Conservation (phyloP, 129 eudicot species). For the Mikania micrantha region DNA sequence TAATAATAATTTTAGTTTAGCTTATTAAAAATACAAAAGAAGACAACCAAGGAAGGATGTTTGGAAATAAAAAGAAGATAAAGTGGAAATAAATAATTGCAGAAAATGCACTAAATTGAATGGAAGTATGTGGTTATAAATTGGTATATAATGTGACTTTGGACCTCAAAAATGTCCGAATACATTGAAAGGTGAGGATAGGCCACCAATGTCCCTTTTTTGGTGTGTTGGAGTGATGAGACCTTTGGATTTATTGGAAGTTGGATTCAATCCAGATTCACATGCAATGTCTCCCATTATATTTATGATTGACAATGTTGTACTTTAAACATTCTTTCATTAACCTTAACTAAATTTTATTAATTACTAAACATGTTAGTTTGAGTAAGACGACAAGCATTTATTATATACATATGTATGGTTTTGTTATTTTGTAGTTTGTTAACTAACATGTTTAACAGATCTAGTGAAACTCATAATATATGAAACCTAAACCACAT, state of each 20-base stretch:
- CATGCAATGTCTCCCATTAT: conserved; percentile 30
- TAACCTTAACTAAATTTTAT: conserved; percentile 10
- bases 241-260: conserved; percentile 8
- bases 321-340: background rate
- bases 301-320: background rate
- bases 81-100: no score
- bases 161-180: conserved; percentile 1
- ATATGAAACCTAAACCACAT: background rate
- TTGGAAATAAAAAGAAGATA: no score
- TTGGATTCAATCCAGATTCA: conserved; percentile 17
- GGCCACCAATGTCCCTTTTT: background rate
- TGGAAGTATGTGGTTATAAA: background rate
- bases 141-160: background rate
- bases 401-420: no score
- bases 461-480: conserved; percentile 1
- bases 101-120: no score
- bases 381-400: conserved; percentile 7
- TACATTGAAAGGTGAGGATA: conserved; percentile 16
- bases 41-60: no score
- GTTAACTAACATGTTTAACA: conserved; percentile 12
- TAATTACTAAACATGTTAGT: background rate
- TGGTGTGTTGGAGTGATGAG: background rate
- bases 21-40: no score
- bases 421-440: conserved; percentile 15
- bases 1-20: no score